Percentiles rank a stretch among this genome's conserved stretches.
Evolutionary conservation across 2,329 filamentous ascomycete species (phyloP).

Genomic region (Fusarium nelsonii): DNA sequence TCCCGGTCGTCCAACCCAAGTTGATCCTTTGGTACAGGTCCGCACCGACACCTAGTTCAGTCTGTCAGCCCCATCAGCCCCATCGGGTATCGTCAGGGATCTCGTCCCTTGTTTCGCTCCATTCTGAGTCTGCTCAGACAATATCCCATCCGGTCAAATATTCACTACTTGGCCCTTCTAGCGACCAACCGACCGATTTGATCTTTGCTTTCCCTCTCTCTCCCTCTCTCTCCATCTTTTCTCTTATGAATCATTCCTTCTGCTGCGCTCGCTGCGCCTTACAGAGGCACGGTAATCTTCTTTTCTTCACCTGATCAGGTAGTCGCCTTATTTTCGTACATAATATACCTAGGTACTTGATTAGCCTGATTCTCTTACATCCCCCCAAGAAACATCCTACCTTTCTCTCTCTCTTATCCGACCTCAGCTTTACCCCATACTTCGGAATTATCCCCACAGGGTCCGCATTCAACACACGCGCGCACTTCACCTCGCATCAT

Average conservation of each 20-base stretch:
- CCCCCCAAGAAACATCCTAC: conserved; percentile 9
- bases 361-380: conserved; percentile 6
- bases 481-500: conserved; percentile 22
- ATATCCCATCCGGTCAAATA: conserved; percentile 48
- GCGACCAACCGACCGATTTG: neutral
- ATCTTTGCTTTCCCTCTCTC: conserved; percentile 28
- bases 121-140: conserved; percentile 46
- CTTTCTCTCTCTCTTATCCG: conserved; percentile 24
- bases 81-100: conserved; percentile 44
- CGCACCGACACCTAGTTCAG: conserved; percentile 1
- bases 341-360: conserved; percentile 8
- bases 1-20: conserved; percentile 36
- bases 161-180: conserved; percentile 44
- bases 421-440: conserved; percentile 46
- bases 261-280: conserved; percentile 18
- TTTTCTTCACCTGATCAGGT: neutral
- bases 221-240: conserved; percentile 22
- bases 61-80: conserved; percentile 39
- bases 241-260: conserved; percentile 10
- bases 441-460: conserved; percentile 45
- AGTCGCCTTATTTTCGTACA: conserved; percentile 5
- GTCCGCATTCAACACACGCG: conserved; percentile 32
- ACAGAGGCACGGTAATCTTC: conserved; percentile 17
- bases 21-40: conserved; percentile 32
- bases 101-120: conserved; percentile 47